Percentiles rank a stretch among this genome's conserved stretches.
Conservation (phyloP, 2,329 filamentous ascomycete genomes). For the Drechslerella stenobrocha region DNA sequence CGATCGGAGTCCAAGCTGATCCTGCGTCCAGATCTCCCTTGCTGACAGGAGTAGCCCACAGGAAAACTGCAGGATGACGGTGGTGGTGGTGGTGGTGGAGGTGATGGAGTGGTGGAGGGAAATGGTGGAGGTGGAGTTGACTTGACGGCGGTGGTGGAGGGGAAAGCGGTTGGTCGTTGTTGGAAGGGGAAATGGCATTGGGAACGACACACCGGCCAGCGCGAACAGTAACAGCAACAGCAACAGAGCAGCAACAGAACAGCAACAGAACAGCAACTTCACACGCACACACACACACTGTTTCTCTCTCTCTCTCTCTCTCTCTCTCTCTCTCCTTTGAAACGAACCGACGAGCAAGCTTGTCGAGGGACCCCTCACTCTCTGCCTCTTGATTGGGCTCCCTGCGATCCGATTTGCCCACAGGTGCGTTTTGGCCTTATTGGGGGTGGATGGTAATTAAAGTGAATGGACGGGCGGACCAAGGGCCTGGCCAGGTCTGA, state of each 20-base stretch:
- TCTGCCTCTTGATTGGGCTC: neutral
- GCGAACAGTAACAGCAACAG: neutral
- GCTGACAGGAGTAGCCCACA: too few species aligned
- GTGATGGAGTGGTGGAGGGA: neutral
- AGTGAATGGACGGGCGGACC: constrained; percentile 1
- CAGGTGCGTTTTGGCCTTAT: constrained; percentile 1
- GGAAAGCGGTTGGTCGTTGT: neutral
- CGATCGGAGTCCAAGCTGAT: neutral
- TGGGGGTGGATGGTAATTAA: neutral
- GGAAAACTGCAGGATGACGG: neutral
- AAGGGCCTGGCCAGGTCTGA: constrained; percentile 2
- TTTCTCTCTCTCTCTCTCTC: too few species aligned
- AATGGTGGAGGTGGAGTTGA: neutral
- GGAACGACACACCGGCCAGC: constrained; percentile 5
- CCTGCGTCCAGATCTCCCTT: neutral
- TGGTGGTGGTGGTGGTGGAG: neutral
- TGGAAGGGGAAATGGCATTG: constrained; percentile 7
- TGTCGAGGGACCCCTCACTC: constrained; percentile 1
- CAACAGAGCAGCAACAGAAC: too few species aligned
- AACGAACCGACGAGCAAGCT: neutral
- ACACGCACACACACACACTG: too few species aligned
- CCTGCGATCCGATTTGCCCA: constrained; percentile 1
- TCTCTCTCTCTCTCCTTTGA: neutral
- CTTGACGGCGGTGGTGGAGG: constrained; percentile 1
- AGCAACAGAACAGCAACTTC: too few species aligned